phyloP scores from a whole-genome alignment of 1,139 yeast genomes.

The Hemisphaericaspora subhashii region DNA sequence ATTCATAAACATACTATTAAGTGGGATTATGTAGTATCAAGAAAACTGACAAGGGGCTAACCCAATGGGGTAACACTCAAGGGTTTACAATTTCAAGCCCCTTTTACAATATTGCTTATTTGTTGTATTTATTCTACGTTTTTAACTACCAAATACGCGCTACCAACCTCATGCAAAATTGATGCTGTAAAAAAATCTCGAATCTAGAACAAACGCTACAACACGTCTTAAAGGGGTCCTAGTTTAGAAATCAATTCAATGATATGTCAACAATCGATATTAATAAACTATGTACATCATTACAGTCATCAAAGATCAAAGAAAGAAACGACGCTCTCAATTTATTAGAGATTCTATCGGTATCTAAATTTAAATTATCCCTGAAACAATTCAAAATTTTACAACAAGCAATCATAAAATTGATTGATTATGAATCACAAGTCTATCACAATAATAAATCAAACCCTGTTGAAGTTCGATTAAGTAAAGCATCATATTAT shows the following conservation, averaged over 20 bases:
- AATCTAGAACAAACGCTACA: too few relatives aligned
- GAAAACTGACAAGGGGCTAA: too few relatives aligned
- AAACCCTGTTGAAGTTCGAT: constrained; percentile 36
- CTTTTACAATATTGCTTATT: too few relatives aligned
- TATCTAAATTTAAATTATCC: constrained; percentile 21
- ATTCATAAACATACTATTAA: neutral
- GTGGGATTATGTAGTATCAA: neutral
- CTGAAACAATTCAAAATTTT: constrained; percentile 28
- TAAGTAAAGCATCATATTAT: constrained; percentile 41
- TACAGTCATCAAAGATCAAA: constrained; percentile 48
- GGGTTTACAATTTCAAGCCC: too few relatives aligned
- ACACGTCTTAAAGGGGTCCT: too few relatives aligned
- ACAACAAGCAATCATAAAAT: constrained; percentile 36
- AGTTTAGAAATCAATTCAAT: too few relatives aligned
- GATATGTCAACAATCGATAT: constrained; percentile 14
- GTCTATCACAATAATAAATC: constrained; percentile 30
- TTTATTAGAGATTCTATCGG: constrained; percentile 34
- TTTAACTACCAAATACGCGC: too few relatives aligned
- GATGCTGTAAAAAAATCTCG: too few relatives aligned
- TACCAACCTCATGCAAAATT: too few relatives aligned
- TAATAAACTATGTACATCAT: constrained; percentile 14
- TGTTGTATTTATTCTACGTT: too few relatives aligned
- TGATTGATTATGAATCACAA: constrained; percentile 42
- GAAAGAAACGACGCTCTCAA: constrained; percentile 54
- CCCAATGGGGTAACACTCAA: too few relatives aligned